These are phyloP conservation scores for Ophiobolus disseminans DNA, from an alignment of 2,329 filamentous ascomycete species.

Conservation along the genomic window DNA sequence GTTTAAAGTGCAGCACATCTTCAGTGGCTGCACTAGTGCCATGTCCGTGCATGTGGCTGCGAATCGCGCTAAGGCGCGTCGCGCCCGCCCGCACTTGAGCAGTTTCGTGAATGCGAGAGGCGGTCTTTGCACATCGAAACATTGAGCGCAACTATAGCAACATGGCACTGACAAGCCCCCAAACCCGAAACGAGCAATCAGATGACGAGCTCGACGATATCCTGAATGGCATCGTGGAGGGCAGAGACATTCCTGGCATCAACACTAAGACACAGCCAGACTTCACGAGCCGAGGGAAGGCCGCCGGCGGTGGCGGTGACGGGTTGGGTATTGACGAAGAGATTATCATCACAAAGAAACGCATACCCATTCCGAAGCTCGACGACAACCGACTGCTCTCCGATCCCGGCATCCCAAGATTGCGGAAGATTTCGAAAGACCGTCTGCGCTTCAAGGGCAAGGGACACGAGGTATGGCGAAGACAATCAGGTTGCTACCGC, in stretches of 20 bases:
- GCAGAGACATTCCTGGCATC: constrained; percentile 55
- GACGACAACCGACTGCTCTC: constrained; percentile 86
- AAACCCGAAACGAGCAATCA: constrained; percentile 25
- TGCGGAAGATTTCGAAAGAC: constrained; percentile 73
- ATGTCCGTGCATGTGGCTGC: constrained; percentile 18
- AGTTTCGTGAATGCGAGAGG: background rate
- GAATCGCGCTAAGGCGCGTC: constrained; percentile 23
- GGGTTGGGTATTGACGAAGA: constrained; percentile 84
- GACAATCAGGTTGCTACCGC: background rate
- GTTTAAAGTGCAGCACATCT: constrained; percentile 18
- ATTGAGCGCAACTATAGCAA: background rate
- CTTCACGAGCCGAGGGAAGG: constrained; percentile 21
- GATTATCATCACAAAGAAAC: constrained; percentile 79
- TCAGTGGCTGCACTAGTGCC: constrained; percentile 7
- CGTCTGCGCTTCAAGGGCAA: constrained; percentile 86
- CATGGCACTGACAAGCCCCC: constrained; percentile 31
- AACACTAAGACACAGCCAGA: constrained; percentile 22
- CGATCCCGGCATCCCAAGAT: constrained; percentile 79
- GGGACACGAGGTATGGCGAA: constrained; percentile 76
- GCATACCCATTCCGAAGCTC: constrained; percentile 80
- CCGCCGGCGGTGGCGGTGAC: constrained; percentile 50
- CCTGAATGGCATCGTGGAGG: constrained; percentile 74
- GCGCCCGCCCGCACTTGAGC: constrained; percentile 2
- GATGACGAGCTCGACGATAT: constrained; percentile 69
- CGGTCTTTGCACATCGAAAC: background rate